These are phyloP conservation scores for Coemansia sp. DNA, from an alignment of 192 early-diverging fungal genomes.

Conservation along the genomic window DNA sequence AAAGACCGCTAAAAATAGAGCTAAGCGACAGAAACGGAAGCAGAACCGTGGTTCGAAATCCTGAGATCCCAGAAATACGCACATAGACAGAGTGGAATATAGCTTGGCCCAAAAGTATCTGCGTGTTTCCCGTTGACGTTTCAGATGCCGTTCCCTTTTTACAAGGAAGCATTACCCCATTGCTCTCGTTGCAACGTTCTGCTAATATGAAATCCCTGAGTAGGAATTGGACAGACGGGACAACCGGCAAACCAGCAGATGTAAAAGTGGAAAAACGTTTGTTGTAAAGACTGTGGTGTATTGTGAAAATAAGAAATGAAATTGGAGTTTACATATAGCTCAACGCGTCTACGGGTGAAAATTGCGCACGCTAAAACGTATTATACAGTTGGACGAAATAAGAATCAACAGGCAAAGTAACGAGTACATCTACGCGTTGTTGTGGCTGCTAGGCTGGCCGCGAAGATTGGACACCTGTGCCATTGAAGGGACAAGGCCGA, in stretches of 20 bases:
- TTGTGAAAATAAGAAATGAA: background rate
- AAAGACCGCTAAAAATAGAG: slow-evolving; percentile 85
- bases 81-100: background rate
- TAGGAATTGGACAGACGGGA: too few relatives aligned
- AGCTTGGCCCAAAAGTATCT: too few relatives aligned
- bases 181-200: too few relatives aligned
- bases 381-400: slow-evolving; percentile 7
- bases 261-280: too few relatives aligned
- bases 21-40: slow-evolving; percentile 81
- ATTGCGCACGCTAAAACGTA: background rate
- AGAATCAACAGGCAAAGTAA: slow-evolving; percentile 7
- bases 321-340: background rate
- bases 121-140: too few relatives aligned
- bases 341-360: background rate
- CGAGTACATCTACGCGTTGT: slow-evolving; percentile 4
- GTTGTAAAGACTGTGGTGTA: background rate
- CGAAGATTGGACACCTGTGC: slow-evolving; percentile 25
- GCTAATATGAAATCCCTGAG: too few relatives aligned
- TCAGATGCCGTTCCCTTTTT: too few relatives aligned
- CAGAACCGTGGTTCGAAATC: slow-evolving; percentile 20
- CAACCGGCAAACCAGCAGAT: too few relatives aligned
- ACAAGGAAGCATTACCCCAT: too few relatives aligned
- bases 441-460: slow-evolving; percentile 17
- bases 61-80: background rate
- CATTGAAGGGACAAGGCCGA: slow-evolving; percentile 15